These are phyloP conservation scores for Podila epigama DNA, from an alignment of 192 early-diverging fungal species.

Conservation along the genomic window DNA sequence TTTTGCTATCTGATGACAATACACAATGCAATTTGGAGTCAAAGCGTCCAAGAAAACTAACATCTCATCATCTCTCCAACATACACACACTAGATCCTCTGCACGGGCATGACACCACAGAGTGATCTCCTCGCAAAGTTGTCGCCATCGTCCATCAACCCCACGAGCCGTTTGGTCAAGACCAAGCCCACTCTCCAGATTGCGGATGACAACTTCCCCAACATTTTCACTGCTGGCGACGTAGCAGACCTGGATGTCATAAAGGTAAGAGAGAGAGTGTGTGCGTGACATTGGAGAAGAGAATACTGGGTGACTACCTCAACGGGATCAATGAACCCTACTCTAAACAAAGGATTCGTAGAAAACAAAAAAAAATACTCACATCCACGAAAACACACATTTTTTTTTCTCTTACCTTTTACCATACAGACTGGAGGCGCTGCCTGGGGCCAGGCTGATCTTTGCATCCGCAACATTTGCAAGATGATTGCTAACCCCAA, in stretches of 20 bases:
- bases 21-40: too few species aligned
- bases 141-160: slow-evolving; percentile 61
- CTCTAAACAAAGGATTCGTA: neutral
- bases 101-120: slow-evolving; percentile 79
- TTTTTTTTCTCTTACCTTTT: neutral
- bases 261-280: slow-evolving; percentile 21
- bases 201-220: slow-evolving; percentile 53
- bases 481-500: slow-evolving; percentile 27
- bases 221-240: slow-evolving; percentile 83
- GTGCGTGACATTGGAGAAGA: neutral
- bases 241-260: slow-evolving; percentile 58
- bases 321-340: neutral
- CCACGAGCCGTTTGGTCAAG: slow-evolving; percentile 63
- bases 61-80: too few species aligned
- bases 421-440: slow-evolving; percentile 19
- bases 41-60: too few species aligned
- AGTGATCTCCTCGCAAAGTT: slow-evolving; percentile 64
- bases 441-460: slow-evolving; percentile 16
- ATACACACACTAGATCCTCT: slow-evolving; percentile 64
- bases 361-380: neutral
- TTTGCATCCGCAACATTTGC: slow-evolving; percentile 37
- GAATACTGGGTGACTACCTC: too few species aligned
- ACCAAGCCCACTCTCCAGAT: slow-evolving; percentile 79
- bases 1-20: too few species aligned
- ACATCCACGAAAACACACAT: neutral